Evolutionary conservation across 306 rosid genomes (phyloP).

Genomic region (Dalbergia cochinchinensis): DNA sequence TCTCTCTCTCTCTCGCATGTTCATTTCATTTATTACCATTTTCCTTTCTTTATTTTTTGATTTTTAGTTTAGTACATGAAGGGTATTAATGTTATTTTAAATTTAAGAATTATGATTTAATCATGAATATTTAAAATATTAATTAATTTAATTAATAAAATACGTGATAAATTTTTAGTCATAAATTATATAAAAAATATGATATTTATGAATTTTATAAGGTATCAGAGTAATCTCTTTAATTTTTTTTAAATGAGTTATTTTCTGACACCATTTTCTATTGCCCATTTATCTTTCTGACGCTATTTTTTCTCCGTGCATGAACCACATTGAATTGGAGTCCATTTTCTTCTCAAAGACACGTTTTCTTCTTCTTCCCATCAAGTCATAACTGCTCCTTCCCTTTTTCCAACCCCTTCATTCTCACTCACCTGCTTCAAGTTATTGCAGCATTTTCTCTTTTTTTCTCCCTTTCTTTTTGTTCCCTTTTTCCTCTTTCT

Average conservation of each 20-base stretch:
- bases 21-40: conserved; percentile 36
- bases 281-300: not conserved
- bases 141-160: too few species aligned
- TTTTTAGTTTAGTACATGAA: too few species aligned
- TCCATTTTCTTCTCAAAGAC: not conserved
- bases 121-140: too few species aligned
- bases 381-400: conserved; percentile 21
- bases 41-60: not conserved
- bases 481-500: not conserved
- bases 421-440: not conserved
- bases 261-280: conserved; percentile 27
- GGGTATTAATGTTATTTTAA: too few species aligned
- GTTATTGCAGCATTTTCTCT: not conserved
- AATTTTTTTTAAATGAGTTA: not conserved
- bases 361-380: conserved; percentile 41
- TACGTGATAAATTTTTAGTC: too few species aligned
- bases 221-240: too few species aligned
- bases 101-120: too few species aligned
- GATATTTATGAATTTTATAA: too few species aligned
- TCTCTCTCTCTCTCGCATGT: not conserved
- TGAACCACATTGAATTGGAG: conserved; percentile 3
- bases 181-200: too few species aligned
- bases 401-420: not conserved
- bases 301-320: conserved; percentile 36
- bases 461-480: not conserved